Evolutionary conservation across 257 asterid genomes (phyloP).

Genomic region (Solanum pinnatisectum): DNA sequence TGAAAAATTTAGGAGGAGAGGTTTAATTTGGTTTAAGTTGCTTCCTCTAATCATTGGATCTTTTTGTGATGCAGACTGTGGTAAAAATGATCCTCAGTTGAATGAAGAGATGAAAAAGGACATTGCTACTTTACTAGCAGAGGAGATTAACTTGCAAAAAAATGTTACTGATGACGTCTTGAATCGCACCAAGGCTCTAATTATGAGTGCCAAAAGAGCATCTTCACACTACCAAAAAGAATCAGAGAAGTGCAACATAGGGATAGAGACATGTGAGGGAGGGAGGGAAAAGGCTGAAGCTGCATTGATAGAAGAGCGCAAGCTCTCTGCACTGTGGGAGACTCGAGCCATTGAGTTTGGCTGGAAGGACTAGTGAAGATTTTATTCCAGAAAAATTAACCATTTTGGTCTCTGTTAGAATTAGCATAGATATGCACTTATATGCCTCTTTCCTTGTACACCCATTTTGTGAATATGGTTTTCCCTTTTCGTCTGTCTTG

Average conservation of each 20-base stretch:
- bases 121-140: slow-evolving; percentile 9
- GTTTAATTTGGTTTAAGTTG: neutral
- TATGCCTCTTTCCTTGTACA: neutral
- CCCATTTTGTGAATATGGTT: slow-evolving; percentile 13
- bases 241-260: slow-evolving; percentile 22
- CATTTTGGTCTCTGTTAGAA: neutral
- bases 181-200: slow-evolving; percentile 9
- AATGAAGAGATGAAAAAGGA: slow-evolving; percentile 28
- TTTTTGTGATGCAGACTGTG: slow-evolving; percentile 9
- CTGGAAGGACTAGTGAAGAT: slow-evolving; percentile 15
- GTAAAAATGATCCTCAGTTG: slow-evolving; percentile 16
- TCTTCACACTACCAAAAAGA: slow-evolving; percentile 22
- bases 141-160: slow-evolving; percentile 24
- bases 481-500: neutral
- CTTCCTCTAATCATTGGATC: neutral
- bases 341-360: slow-evolving; percentile 23
- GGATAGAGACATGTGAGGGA: slow-evolving; percentile 21
- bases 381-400: neutral
- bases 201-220: slow-evolving; percentile 12
- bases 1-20: neutral
- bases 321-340: slow-evolving; percentile 28
- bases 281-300: slow-evolving; percentile 30
- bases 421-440: neutral
- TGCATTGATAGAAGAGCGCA: slow-evolving; percentile 20
- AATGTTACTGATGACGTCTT: slow-evolving; percentile 13